Base-by-base conservation (phyloP, 345 rosid genomes). In the Cardamine chenopodiifolia region DNA sequence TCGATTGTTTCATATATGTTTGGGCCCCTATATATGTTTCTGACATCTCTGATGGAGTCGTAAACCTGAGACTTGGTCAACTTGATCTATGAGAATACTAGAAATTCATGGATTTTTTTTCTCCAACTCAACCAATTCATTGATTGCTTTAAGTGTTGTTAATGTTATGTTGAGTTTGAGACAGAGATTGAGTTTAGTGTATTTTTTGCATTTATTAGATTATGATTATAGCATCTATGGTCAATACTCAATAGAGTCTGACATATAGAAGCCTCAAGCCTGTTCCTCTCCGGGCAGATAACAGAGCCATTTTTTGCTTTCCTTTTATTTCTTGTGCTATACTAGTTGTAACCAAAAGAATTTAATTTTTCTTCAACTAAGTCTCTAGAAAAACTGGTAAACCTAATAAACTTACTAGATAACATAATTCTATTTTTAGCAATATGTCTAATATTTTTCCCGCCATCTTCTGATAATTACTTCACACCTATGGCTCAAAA, bases 401-500 rank as follows among this genome's bases (percentile, higher is more conserved):
- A 54, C 35, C 58, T 26, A 54, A 15, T 54, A 19, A 19, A 8
- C 5, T 54, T 54, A 15, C 59, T 54, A 26, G n/a, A 19, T 58
- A 18, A 60, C 49, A 61, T 11, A 22, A 22, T 14, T 35, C 4
- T 35, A 35, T 35, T 10, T 3, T 12, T 39, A 18, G 25, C n/a
- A 19, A 25, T 26, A n/a, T 20, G 31, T 13, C 45, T 66, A 11
- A 50, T 35, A 35, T 10, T 35, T 35, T 35, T 11, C 14, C 8
- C 45, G 44, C n/a, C 59, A 62, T 53, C 63, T 54, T n/a, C 48
- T 4, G 20, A 29, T 10, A 35, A 35, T 35, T 35, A 35, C 4
- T 9, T 70, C 9, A 35, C 37, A 10, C 25, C 76, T 77, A 89
- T 15, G 85, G 58, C 42, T 66, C 69, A 77, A 90, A 88, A 72